phyloP scores from a whole-genome alignment of 495 filamentous ascomycete genomes.

The Neurospora sp. region DNA sequence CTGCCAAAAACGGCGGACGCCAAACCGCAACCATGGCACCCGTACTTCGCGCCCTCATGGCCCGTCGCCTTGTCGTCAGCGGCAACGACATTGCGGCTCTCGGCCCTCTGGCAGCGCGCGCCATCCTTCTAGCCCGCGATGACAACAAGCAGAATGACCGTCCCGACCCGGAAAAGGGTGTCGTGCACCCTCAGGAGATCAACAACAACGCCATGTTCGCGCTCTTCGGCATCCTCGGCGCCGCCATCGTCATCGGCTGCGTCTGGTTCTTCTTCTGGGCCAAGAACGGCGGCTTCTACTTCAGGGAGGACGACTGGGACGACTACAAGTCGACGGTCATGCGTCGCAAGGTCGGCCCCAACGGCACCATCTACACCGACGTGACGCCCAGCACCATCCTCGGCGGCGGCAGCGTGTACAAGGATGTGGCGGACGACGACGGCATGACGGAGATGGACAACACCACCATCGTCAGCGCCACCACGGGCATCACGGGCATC shows the following conservation, averaged over 20 bases:
- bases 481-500: constrained; percentile 36
- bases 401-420: constrained; percentile 68
- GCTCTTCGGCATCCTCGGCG: constrained; percentile 77
- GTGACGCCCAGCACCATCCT: constrained; percentile 74
- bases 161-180: constrained; percentile 36
- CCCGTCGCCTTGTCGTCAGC: constrained; percentile 2
- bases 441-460: constrained; percentile 42
- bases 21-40: constrained; percentile 20
- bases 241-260: constrained; percentile 58
- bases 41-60: constrained; percentile 11
- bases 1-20: background rate
- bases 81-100: constrained; percentile 16
- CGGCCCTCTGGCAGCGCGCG: constrained; percentile 32
- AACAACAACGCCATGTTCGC: constrained; percentile 77
- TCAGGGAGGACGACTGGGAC: constrained; percentile 80
- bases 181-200: constrained; percentile 55
- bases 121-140: constrained; percentile 29
- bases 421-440: constrained; percentile 39
- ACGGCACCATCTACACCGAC: constrained; percentile 70
- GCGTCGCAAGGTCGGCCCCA: constrained; percentile 71
- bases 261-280: constrained; percentile 99
- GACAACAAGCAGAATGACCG: constrained; percentile 3
- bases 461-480: constrained; percentile 28
- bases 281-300: constrained; percentile 88
- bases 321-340: constrained; percentile 96